Evolutionary conservation across 257 asterid genomes (phyloP).

Genomic region (Solanum okadae): DNA sequence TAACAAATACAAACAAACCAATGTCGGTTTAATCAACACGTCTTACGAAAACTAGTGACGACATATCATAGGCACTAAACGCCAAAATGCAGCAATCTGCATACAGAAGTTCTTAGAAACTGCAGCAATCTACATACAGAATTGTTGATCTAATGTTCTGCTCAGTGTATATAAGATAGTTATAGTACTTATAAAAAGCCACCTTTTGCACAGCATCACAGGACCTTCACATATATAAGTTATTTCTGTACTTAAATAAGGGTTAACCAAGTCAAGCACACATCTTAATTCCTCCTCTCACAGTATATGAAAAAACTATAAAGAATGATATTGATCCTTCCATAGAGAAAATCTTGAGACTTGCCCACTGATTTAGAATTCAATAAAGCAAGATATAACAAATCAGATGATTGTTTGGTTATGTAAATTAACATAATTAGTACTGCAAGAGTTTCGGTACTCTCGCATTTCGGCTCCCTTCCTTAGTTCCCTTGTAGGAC

Average conservation of each 20-base stretch:
- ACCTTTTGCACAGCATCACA: neutral
- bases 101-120: neutral
- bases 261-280: neutral
- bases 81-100: neutral
- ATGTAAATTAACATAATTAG: neutral
- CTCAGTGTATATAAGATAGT: neutral
- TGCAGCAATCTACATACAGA: neutral
- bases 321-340: neutral
- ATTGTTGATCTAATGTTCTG: neutral
- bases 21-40: neutral
- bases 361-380: neutral
- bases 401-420: neutral
- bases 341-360: neutral
- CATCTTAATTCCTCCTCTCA: neutral
- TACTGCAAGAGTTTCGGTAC: neutral
- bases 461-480: neutral
- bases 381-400: neutral
- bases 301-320: neutral
- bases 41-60: neutral
- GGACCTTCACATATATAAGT: neutral
- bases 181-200: neutral
- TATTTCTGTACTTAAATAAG: neutral
- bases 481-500: neutral
- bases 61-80: neutral
- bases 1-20: conserved; percentile 11